Conservation (phyloP, 305 asterid species). For the Fraxinus sp. region DNA sequence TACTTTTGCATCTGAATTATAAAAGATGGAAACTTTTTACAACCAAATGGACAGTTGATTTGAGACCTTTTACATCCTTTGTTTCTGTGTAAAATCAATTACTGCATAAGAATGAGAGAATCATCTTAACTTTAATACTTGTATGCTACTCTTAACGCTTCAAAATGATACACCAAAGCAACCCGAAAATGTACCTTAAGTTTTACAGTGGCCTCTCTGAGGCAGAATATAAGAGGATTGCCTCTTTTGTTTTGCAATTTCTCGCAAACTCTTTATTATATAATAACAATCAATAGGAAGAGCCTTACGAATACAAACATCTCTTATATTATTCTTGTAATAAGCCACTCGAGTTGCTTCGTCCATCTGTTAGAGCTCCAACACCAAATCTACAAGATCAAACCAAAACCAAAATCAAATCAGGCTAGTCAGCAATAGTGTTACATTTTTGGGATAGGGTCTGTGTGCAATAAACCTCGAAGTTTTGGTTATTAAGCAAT, state of each 20-base stretch:
- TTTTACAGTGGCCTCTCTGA: slow-evolving; percentile 27
- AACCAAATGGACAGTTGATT: neutral
- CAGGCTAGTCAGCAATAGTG: neutral
- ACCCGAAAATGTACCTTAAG: slow-evolving; percentile 15
- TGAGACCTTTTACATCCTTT: neutral
- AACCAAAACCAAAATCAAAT: slow-evolving; percentile 26
- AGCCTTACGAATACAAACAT: slow-evolving; percentile 11
- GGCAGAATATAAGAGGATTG: slow-evolving; percentile 24
- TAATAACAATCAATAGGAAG: slow-evolving; percentile 26
- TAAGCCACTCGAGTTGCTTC: slow-evolving; percentile 19
- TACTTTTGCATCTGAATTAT: neutral
- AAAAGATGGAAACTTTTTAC: neutral
- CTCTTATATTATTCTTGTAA: slow-evolving; percentile 21
- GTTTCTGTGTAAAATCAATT: neutral
- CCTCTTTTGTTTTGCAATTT: slow-evolving; percentile 29
- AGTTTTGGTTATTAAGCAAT: neutral
- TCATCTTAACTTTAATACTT: neutral
- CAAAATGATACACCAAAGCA: slow-evolving; percentile 7
- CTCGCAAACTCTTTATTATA: slow-evolving; percentile 25
- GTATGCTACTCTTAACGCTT: neutral
- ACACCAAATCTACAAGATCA: slow-evolving; percentile 68
- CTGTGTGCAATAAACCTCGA: neutral
- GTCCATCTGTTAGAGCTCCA: slow-evolving; percentile 64
- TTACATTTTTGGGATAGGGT: neutral
- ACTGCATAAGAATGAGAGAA: neutral